Base-by-base conservation (phyloP, 257 asterid species). In the Solanum virginianum region DNA sequence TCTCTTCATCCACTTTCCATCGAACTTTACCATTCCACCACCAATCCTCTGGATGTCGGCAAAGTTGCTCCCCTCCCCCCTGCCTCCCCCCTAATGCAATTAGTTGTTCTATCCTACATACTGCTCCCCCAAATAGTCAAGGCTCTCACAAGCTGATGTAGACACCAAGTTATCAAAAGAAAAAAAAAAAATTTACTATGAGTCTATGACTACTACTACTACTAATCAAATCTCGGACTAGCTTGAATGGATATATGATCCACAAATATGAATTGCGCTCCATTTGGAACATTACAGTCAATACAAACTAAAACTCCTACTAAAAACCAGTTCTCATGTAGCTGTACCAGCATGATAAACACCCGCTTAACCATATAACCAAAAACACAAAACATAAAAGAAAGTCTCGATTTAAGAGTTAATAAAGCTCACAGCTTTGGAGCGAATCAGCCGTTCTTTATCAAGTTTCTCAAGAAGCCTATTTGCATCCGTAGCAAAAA, bases 401-500 rank as follows among this genome's bases (percentile, higher is more conserved):
- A 83, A 32, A 32, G 36, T 32, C 36, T 32, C 36, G 3, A 32
- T 32, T 32, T 32, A 75, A 75, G 82, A 15, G 53, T 36, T 12
- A 56, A 16, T 13, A 43, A 65, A 54, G 89, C 93, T 90, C 85
- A 95, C 98, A 74, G 94, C 94, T 91, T 88, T 89, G 47, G 90
- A 92, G 49, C 93, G 90, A 81, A 66, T 79, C 79, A 97, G 88
- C 82, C 85, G 93, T 56, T 87, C 85, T 20, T 85, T 87, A 85
- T 87, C 94, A 66, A 91, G 47, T 83, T 88, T 89, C 81, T 87
- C 89, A 54, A 86, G 89, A 85, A 93, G 87, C 82, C 92, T 84
- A 80, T 87, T 87, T 10, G 84, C 81, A 82, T 95, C 89, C 91
- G 86, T 87, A 12, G 98, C 94, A 77, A 94, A 95, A 72, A 95